Conservation (phyloP, 306 rosid species). For the Crotalaria pallida region DNA sequence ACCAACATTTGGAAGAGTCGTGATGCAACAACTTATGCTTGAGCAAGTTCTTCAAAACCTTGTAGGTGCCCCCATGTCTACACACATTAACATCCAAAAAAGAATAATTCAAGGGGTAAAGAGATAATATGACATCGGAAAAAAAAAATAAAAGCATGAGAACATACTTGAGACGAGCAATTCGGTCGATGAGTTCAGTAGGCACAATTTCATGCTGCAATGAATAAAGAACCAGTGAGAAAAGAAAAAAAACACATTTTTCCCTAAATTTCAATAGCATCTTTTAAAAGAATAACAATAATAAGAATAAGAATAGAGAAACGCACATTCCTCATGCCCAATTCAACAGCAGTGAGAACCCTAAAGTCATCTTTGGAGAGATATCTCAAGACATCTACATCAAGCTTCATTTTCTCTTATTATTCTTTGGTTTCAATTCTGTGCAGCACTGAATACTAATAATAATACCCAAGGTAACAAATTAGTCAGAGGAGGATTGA, state of each 20-base stretch:
- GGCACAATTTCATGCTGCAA: constrained; percentile 80
- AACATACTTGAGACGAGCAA: constrained; percentile 65
- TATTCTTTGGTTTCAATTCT: not conserved
- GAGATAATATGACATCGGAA: not conserved
- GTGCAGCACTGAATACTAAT: no score
- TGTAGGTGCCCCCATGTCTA: constrained; percentile 91
- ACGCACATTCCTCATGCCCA: constrained; percentile 86
- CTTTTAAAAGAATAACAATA: no score
- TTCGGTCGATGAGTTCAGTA: constrained; percentile 63
- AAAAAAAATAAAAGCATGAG: not conserved
- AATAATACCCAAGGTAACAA: no score
- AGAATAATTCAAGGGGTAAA: no score
- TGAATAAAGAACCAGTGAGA: no score
- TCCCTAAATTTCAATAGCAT: not conserved
- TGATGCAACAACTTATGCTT: constrained; percentile 87
- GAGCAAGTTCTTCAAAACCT: constrained; percentile 78
- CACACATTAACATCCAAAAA: no score
- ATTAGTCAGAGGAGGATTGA: no score
- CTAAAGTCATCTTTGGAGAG: constrained; percentile 87
- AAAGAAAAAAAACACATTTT: not conserved
- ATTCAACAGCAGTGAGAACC: constrained; percentile 84
- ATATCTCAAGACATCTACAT: constrained; percentile 69
- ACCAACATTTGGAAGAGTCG: constrained; percentile 84
- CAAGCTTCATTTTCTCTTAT: constrained; percentile 55
- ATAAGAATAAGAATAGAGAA: not conserved